Base-by-base conservation (phyloP, 805 yeast species). In the Candida chilensis region DNA sequence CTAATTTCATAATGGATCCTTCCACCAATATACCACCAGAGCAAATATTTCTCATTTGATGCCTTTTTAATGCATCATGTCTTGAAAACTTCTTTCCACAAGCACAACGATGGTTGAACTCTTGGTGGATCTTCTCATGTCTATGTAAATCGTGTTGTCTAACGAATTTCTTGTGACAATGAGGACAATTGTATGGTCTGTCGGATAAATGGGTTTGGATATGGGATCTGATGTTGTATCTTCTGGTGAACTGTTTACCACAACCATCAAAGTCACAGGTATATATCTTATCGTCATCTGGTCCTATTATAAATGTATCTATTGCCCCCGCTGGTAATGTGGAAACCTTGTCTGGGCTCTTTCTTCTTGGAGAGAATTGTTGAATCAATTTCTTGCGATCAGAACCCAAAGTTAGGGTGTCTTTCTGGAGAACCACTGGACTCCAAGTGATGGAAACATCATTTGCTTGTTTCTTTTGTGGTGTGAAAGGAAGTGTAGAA, bases 201-300 rank as follows among this genome's bases (percentile, higher is more conserved):
- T 94, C 98, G 50, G 90, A 78, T 29, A 92, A 57, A 62, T 92
- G 99, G 1, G 98, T 92, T 51, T 92, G 98, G 33, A 92, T 88
- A 52, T 92, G 99, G 0, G 96, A 85, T 37, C 97, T 64, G 9
- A 86, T 85, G 46, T 92, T 92, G 54, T 94, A 94, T 28, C 95
- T 67, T 47, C 98, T 67, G 5, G 87, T 76, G 55, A 92, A 90
- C 32, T 69, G 60, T 55, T 92, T 87, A 7, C 83, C 81, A 57
- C 99, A 92, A 32, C 67, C 66, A 11, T 80, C 71, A 52, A 65
- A 90, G 35, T 71, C 65, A 54, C 99, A 92, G 21, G 76, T 67
- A 57, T 70, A 94, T 18, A 69, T 62, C 36, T 78, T 81, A 29
- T 80, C 72, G 18, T 61, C 71, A 39, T 82, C 80, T 5, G 95